These are phyloP conservation scores for Paecilomyces niveus DNA, from an alignment of 2,329 filamentous ascomycete species.

Conservation along the genomic window DNA sequence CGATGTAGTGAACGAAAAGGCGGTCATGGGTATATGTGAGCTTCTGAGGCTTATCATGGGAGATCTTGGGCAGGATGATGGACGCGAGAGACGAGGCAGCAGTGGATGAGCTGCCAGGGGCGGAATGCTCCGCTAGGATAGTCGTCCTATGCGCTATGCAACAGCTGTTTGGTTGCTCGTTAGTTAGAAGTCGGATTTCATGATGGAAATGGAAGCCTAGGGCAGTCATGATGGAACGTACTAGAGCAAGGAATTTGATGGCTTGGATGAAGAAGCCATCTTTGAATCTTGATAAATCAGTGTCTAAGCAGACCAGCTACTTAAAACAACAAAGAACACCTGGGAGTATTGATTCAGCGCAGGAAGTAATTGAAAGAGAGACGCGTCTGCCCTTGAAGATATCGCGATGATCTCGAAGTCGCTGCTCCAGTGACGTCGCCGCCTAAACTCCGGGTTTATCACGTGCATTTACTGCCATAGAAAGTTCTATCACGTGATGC, in stretches of 20 bases:
- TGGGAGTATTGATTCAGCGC: background rate
- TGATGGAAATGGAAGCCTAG: background rate
- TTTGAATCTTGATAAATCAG: slow-evolving; percentile 26
- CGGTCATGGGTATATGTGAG: slow-evolving; percentile 89
- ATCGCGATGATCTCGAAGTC: background rate
- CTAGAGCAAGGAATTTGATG: slow-evolving; percentile 65
- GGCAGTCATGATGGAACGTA: slow-evolving; percentile 35
- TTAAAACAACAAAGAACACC: background rate
- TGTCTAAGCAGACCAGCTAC: background rate
- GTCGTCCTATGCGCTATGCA: slow-evolving; percentile 93
- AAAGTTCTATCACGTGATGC: background rate
- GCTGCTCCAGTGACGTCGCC: slow-evolving; percentile 15
- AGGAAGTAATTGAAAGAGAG: background rate
- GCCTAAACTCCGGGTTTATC: slow-evolving; percentile 9
- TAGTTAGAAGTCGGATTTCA: slow-evolving; percentile 4
- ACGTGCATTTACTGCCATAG: slow-evolving; percentile 6
- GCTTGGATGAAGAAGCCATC: slow-evolving; percentile 64
- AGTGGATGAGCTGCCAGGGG: slow-evolving; percentile 72
- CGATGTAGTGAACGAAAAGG: slow-evolving; percentile 92
- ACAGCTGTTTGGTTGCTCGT: slow-evolving; percentile 49
- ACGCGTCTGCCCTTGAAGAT: background rate
- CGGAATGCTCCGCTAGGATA: slow-evolving; percentile 87
- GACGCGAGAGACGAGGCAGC: slow-evolving; percentile 86
- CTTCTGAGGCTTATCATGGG: slow-evolving; percentile 72
- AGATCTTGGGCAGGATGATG: slow-evolving; percentile 91